Conservation (phyloP, 2,329 filamentous ascomycete species). For the Ascomycota sp. region DNA sequence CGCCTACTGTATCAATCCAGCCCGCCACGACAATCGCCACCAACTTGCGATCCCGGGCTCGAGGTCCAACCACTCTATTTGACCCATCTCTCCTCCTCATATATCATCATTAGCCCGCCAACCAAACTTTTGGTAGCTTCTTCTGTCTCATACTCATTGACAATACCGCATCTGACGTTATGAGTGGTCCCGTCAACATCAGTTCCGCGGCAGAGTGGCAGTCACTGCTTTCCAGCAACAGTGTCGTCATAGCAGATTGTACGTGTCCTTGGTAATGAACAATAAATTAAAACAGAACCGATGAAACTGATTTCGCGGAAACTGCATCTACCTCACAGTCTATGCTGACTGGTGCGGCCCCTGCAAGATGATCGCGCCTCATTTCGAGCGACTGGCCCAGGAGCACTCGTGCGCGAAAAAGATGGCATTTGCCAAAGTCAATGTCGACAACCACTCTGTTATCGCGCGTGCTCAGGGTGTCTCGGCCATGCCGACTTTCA, state of each 20-base stretch:
- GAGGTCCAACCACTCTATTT: too few species aligned
- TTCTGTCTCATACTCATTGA: too few species aligned
- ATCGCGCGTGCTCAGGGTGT: conserved; percentile 63
- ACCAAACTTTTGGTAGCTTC: too few species aligned
- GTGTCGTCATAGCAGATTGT: conserved; percentile 83
- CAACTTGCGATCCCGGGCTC: too few species aligned
- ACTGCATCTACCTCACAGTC: conserved; percentile 32
- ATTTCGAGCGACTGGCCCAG: conserved; percentile 65
- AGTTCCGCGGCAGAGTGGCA: conserved; percentile 51
- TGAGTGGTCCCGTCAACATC: conserved; percentile 33
- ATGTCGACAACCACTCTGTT: conserved; percentile 65
- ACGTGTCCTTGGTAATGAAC: conserved; percentile 13
- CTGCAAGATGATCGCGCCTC: conserved; percentile 79
- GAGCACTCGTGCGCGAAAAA: conserved; percentile 63
- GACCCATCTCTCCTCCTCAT: too few species aligned
- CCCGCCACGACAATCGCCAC: neutral
- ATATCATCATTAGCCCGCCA: too few species aligned
- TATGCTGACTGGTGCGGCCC: conserved; percentile 91
- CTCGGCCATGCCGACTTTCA: conserved; percentile 82
- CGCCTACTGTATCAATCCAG: conserved; percentile 4
- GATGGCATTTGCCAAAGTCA: conserved; percentile 80
- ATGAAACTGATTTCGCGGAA: neutral
- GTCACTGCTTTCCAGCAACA: conserved; percentile 48
- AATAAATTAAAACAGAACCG: neutral
- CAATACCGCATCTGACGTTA: conserved; percentile 6